Percentiles rank a stretch among this genome's conserved stretches.
These are phyloP conservation scores for Penicillium rolfsii DNA, from an alignment of 2,329 filamentous ascomycete genomes.

Conservation along the genomic window DNA sequence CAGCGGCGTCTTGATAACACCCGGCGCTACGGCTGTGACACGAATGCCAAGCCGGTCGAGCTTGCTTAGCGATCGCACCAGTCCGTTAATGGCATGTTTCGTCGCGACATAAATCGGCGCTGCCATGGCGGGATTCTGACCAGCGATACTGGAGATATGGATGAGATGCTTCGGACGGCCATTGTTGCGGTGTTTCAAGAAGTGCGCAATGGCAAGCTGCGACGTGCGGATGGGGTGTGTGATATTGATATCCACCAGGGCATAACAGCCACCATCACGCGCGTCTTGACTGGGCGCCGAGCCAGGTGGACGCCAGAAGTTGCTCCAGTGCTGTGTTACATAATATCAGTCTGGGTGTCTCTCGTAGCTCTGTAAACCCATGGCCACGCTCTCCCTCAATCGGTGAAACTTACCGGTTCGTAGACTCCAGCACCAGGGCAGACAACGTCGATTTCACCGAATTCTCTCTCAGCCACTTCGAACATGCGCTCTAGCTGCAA, in stretches of 20 bases:
- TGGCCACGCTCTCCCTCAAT: too few relatives aligned
- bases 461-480: constrained; percentile 51
- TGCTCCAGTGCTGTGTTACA: constrained; percentile 47
- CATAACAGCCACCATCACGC: constrained; percentile 47
- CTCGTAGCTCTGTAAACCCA: not conserved
- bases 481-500: constrained; percentile 55
- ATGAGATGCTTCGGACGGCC: constrained; percentile 48
- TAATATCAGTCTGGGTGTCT: not conserved
- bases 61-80: constrained; percentile 54
- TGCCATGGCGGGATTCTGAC: constrained; percentile 43
- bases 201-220: constrained; percentile 55
- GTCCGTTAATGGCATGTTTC: constrained; percentile 54
- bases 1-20: constrained; percentile 63
- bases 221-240: constrained; percentile 57
- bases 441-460: constrained; percentile 53
- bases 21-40: constrained; percentile 64
- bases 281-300: constrained; percentile 48
- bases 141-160: constrained; percentile 55
- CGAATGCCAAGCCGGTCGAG: constrained; percentile 57
- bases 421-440: constrained; percentile 53
- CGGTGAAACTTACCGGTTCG: constrained; percentile 43
- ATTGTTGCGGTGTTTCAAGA: constrained; percentile 40
- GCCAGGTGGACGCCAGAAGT: constrained; percentile 56
- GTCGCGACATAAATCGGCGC: constrained; percentile 54
- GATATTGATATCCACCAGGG: constrained; percentile 55